Conservation (phyloP, 768 basidiomycete species). For the Kwoniella sp. region DNA sequence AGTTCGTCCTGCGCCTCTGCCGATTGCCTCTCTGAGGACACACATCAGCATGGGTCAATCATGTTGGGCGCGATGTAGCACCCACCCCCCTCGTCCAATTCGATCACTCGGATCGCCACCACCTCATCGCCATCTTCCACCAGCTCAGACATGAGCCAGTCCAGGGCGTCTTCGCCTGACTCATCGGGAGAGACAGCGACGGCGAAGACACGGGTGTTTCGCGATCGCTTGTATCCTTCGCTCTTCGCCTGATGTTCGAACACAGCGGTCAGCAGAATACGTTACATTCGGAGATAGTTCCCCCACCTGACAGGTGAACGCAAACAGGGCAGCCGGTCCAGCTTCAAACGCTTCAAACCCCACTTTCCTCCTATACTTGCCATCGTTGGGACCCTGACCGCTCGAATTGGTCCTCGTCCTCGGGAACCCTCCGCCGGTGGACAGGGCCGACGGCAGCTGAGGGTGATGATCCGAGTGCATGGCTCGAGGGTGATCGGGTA, state of each 20-base stretch:
- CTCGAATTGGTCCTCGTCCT: slow-evolving; percentile 41
- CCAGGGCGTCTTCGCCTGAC: slow-evolving; percentile 78
- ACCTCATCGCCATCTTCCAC: slow-evolving; percentile 77
- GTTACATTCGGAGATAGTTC: not conserved
- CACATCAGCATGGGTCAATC: not conserved
- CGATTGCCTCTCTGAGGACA: slow-evolving; percentile 57
- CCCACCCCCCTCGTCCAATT: slow-evolving; percentile 76
- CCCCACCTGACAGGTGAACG: slow-evolving; percentile 44
- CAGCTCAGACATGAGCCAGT: slow-evolving; percentile 84
- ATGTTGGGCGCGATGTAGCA: not conserved
- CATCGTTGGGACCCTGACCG: slow-evolving; percentile 31
- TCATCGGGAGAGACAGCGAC: slow-evolving; percentile 86
- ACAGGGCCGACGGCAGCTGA: slow-evolving; percentile 22
- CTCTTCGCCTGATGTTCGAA: slow-evolving; percentile 59
- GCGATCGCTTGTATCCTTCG: slow-evolving; percentile 69
- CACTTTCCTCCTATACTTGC: slow-evolving; percentile 48
- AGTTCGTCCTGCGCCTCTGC: slow-evolving; percentile 45
- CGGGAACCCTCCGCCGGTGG: slow-evolving; percentile 28
- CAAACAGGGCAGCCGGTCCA: slow-evolving; percentile 46
- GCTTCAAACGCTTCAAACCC: slow-evolving; percentile 52
- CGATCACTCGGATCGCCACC: slow-evolving; percentile 83
- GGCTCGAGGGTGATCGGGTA: slow-evolving; percentile 8
- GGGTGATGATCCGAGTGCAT: slow-evolving; percentile 4
- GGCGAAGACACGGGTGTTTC: slow-evolving; percentile 78
- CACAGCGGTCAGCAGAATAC: not conserved